A percentile compares a stretch with the other conserved stretches of the same genome.
These are phyloP conservation scores for Talaromyces stipitatus DNA, from an alignment of 495 filamentous ascomycete species.

Conservation along the genomic window DNA sequence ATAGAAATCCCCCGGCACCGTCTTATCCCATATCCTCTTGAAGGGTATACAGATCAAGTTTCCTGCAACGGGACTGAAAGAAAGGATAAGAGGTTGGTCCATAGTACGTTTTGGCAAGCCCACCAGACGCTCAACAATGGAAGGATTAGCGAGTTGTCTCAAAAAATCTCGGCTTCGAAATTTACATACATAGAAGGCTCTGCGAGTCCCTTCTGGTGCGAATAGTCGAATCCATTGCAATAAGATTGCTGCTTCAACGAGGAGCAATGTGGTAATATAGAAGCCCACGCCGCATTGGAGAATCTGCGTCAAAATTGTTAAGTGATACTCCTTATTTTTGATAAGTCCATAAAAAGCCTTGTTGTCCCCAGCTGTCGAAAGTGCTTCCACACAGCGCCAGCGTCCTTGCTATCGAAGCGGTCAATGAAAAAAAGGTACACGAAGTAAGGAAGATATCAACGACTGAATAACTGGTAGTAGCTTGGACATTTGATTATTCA, in stretches of 20 bases:
- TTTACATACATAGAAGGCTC: not conserved
- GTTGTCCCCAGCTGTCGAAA: no score
- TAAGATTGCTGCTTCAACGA: slow-evolving; percentile 16
- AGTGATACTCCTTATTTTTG: no score
- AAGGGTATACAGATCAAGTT: slow-evolving; percentile 25
- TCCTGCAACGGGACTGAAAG: not conserved
- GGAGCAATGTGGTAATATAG: slow-evolving; percentile 13
- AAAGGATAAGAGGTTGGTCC: not conserved
- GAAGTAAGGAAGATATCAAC: no score
- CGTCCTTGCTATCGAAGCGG: no score
- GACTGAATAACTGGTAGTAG: no score
- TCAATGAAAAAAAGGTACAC: no score
- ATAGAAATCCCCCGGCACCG: not conserved
- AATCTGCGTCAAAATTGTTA: no score
- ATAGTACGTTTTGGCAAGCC: not conserved
- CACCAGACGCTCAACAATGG: not conserved
- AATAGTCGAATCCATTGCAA: slow-evolving; percentile 19
- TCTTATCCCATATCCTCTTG: slow-evolving; percentile 14
- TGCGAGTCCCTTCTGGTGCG: slow-evolving; percentile 2
- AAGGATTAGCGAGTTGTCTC: not conserved
- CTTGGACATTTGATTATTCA: no score
- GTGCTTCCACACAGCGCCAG: no score
- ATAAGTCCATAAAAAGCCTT: no score
- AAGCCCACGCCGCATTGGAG: not conserved
- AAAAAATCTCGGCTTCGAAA: not conserved